These are phyloP conservation scores for Beta corolliflora DNA, from an alignment of 179 eudicot species.

Conservation along the genomic window DNA sequence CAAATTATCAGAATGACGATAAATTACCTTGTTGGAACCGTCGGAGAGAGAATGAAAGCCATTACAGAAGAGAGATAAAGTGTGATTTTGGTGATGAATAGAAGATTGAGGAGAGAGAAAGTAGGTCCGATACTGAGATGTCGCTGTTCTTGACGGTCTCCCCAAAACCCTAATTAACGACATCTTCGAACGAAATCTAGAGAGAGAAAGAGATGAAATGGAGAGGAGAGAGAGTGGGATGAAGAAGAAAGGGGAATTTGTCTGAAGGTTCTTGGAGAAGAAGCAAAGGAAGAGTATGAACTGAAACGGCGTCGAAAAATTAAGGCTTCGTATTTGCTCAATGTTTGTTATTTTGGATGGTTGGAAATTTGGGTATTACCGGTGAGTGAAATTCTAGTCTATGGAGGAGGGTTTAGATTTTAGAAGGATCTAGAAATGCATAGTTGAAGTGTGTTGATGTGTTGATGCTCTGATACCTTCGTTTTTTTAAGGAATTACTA, in stretches of 20 bases:
- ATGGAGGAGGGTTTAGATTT: no score
- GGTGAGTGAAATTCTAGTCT: no score
- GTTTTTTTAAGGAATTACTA: no score
- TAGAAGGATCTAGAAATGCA: no score
- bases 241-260: not conserved
- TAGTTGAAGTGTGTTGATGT: no score
- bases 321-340: no score
- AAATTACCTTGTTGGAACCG: constrained; percentile 36
- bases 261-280: constrained; percentile 30
- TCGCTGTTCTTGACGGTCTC: constrained; percentile 29
- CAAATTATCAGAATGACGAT: not conserved
- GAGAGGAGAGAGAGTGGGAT: not conserved
- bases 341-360: no score
- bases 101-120: constrained; percentile 17
- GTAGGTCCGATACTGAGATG: constrained; percentile 24
- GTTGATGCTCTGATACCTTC: no score
- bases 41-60: constrained; percentile 37
- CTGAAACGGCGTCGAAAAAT: constrained; percentile 7
- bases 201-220: constrained; percentile 24
- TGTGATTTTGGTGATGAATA: constrained; percentile 6
- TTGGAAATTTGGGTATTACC: no score
- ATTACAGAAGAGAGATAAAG: constrained; percentile 27
- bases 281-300: not conserved
- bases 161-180: constrained; percentile 33
- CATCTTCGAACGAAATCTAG: constrained; percentile 23